These are phyloP conservation scores for Stagonosporopsis cucurbitacearum DNA, from an alignment of 2,329 filamentous ascomycete genomes.

Conservation along the genomic window DNA sequence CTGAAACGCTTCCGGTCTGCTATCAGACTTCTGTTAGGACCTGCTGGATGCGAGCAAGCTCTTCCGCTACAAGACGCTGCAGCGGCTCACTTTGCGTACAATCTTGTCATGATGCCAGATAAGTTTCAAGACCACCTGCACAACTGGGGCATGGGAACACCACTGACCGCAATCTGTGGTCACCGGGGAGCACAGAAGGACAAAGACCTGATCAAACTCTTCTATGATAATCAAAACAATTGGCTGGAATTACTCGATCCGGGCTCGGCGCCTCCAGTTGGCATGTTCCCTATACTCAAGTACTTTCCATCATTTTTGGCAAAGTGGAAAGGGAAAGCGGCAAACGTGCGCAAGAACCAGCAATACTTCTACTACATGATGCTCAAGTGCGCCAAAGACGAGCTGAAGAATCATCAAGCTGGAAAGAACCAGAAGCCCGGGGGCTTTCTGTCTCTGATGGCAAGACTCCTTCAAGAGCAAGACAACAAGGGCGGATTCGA, in stretches of 20 bases:
- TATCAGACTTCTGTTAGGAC: neutral
- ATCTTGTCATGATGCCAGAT: conserved; percentile 34
- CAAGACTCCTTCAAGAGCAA: conserved; percentile 1
- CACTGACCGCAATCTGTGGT: conserved; percentile 4
- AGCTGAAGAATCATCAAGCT: neutral
- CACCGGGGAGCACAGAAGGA: conserved; percentile 9
- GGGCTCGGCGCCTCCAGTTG: neutral
- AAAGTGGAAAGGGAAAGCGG: conserved; percentile 1
- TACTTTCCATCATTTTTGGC: neutral
- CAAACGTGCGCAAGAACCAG: conserved; percentile 2
- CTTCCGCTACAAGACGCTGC: conserved; percentile 50
- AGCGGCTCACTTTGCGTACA: conserved; percentile 35
- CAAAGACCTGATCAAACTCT: neutral
- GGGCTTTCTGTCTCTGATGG: conserved; percentile 3
- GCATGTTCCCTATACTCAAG: conserved; percentile 9
- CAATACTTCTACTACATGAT: conserved; percentile 3
- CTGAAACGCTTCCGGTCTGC: conserved; percentile 2
- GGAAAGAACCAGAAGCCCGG: neutral
- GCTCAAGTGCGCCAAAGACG: conserved; percentile 3
- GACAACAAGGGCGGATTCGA: conserved; percentile 16
- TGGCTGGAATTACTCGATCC: conserved; percentile 6
- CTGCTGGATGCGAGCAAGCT: conserved; percentile 47
- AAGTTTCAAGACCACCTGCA: conserved; percentile 25
- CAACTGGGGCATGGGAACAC: conserved; percentile 7
- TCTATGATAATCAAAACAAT: conserved; percentile 10